phyloP scores from a whole-genome alignment of 352 stramenopile species.

The Phytopythium vexans region DNA sequence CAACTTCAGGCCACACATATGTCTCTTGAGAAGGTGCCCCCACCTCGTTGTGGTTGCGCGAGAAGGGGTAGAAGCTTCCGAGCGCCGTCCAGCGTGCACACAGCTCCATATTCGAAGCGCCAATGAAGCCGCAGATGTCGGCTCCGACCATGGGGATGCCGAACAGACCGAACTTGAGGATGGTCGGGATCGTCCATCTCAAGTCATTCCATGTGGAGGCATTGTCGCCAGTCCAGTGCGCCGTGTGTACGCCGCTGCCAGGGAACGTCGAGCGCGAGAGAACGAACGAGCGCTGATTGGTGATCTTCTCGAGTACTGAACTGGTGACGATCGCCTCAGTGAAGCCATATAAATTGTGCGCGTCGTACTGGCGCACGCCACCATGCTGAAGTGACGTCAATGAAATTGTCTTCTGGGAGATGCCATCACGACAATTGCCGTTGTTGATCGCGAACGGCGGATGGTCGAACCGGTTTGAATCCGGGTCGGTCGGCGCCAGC shows the following conservation, averaged over 20 bases:
- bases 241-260: slow-evolving; percentile 47
- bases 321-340: slow-evolving; percentile 71
- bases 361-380: slow-evolving; percentile 64
- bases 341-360: slow-evolving; percentile 81
- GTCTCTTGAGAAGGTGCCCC: slow-evolving; percentile 53
- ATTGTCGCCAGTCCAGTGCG: slow-evolving; percentile 83
- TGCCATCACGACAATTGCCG: slow-evolving; percentile 22
- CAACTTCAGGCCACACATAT: slow-evolving; percentile 57
- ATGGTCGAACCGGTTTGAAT: slow-evolving; percentile 52
- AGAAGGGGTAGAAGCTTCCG: slow-evolving; percentile 76
- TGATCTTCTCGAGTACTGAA: slow-evolving; percentile 39
- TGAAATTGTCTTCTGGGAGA: slow-evolving; percentile 67
- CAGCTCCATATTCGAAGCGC: slow-evolving; percentile 57
- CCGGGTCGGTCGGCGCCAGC: slow-evolving; percentile 17
- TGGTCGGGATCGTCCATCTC: slow-evolving; percentile 57
- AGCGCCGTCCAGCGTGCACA: slow-evolving; percentile 77
- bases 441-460: slow-evolving; percentile 65
- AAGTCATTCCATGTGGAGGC: slow-evolving; percentile 77
- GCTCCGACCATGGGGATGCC: slow-evolving; percentile 81
- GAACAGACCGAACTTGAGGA: slow-evolving; percentile 75
- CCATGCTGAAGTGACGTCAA: slow-evolving; percentile 50
- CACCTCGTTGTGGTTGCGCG: slow-evolving; percentile 79
- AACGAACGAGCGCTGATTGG: slow-evolving; percentile 62
- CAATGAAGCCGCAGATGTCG: slow-evolving; percentile 72
- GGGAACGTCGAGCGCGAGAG: slow-evolving; percentile 74